A percentile compares a stretch with the other conserved stretches of the same genome.
phyloP scores from a whole-genome alignment of 768 basidiomycete genomes.

The Chalciporus piperatus region DNA sequence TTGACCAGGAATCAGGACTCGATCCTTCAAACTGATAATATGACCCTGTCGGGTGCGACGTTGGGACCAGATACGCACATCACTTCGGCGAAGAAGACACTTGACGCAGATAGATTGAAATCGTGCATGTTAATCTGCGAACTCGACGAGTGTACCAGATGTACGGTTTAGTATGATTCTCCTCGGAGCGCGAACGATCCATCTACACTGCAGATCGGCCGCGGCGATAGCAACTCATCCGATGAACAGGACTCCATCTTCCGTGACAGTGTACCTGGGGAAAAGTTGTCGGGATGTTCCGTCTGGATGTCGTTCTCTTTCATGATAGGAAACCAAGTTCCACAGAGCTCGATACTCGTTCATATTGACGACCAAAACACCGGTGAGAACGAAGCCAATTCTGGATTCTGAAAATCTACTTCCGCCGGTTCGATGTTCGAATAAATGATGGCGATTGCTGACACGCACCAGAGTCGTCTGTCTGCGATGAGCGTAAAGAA shows the following conservation, averaged over 20 bases:
- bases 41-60: slow-evolving; percentile 18
- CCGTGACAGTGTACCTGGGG: slow-evolving; percentile 11
- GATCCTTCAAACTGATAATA: slow-evolving; percentile 7
- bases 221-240: slow-evolving; percentile 21
- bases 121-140: slow-evolving; percentile 23
- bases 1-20: slow-evolving; percentile 6
- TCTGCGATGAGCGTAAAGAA: not conserved
- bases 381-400: slow-evolving; percentile 15
- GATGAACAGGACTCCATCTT: slow-evolving; percentile 7
- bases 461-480: not conserved
- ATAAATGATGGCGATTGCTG: slow-evolving; percentile 3
- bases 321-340: slow-evolving; percentile 16
- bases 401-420: slow-evolving; percentile 9
- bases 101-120: slow-evolving; percentile 8
- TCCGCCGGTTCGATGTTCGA: slow-evolving; percentile 4
- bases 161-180: slow-evolving; percentile 13
- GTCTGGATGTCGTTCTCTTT: slow-evolving; percentile 13
- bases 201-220: slow-evolving; percentile 18
- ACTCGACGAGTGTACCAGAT: not conserved
- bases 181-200: slow-evolving; percentile 21
- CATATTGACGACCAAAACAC: slow-evolving; percentile 19
- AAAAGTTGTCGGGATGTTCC: not conserved
- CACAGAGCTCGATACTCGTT: slow-evolving; percentile 9
- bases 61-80: slow-evolving; percentile 4
- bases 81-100: slow-evolving; percentile 8